phyloP scores from a whole-genome alignment of 1,139 yeast genomes.

The Kodamaea plutei region DNA sequence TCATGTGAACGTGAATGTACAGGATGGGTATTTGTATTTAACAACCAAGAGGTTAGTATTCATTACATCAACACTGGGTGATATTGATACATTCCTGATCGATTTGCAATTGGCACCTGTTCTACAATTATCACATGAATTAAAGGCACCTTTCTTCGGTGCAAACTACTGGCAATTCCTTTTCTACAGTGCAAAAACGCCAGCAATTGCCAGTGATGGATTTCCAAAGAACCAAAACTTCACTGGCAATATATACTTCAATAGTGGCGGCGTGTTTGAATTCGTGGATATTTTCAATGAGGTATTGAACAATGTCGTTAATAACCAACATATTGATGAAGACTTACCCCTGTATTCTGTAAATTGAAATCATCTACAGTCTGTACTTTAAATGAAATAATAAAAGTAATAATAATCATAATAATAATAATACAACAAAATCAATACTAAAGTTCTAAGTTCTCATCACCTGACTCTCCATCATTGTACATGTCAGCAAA shows the following conservation, averaged over 20 bases:
- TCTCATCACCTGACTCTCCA: constrained; percentile 1
- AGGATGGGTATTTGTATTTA: constrained; percentile 33
- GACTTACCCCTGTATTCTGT: constrained; percentile 39
- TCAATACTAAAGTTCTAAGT: constrained; percentile 3
- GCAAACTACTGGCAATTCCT: constrained; percentile 47
- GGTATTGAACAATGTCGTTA: constrained; percentile 17
- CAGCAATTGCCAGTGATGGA: constrained; percentile 38
- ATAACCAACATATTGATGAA: constrained; percentile 34
- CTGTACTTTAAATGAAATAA: no score
- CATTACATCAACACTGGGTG: constrained; percentile 37
- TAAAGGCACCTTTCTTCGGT: constrained; percentile 54
- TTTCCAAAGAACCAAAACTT: constrained; percentile 39
- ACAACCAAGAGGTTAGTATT: constrained; percentile 36
- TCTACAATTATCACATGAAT: constrained; percentile 28
- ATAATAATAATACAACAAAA: no score
- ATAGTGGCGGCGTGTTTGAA: constrained; percentile 46
- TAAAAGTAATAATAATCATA: no score
- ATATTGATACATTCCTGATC: constrained; percentile 33
- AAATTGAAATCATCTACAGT: no score
- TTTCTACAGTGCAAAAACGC: constrained; percentile 30
- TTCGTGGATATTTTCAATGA: constrained; percentile 26
- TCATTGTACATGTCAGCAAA: constrained; percentile 5
- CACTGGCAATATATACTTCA: constrained; percentile 36
- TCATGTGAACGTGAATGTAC: constrained; percentile 23
- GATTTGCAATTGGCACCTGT: constrained; percentile 20